Base-by-base conservation (phyloP, 257 asterid species). In the Lantana camara region DNA sequence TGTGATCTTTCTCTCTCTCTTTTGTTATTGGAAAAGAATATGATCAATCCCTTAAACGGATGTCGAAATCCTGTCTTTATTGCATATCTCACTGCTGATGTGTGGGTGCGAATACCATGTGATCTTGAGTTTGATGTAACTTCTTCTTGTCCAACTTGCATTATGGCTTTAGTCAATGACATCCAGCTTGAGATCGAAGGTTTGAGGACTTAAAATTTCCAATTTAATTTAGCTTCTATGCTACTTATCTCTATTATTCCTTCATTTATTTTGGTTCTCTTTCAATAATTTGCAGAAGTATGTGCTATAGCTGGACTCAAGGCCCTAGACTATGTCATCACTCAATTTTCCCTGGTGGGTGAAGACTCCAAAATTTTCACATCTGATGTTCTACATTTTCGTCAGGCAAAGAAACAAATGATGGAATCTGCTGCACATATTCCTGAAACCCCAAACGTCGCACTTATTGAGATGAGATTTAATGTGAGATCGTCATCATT, bases 101-200 rank as follows among this genome's bases (percentile, higher is more conserved):
- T 82, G 38, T 93, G 97, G 97, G 78, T 90, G 81, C 83, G 88
- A 76, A 78, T 90, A 40, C 97, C 99, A 49, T 42, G 29, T 65
- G 71, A 72, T 42, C 57, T 60, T 68, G 87, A 80, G 67, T 54
- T 76, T 40, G 69, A 63, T 69, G 60, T 47, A 11, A 58, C 60
- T 64, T 69, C 80, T 55, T 57, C 80, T 55, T 63, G 52, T 77
- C 88, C 97, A 44, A 74, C 57, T 58, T 81, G 83, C 76, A 64
- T 90, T 67, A 89, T 87, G 96, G 83, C 83, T 60, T 73, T 70
- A 64, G 75, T 85, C 63, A 68, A 68, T 58, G 79, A 81, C 62
- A 85, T 91, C 67, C 87, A 76, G 60, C 61, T 93, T 69, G 83
- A 81, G 50, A 71, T 80, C 60, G 86, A 73, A 73, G 99, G 98